Evolutionary conservation across 805 yeast genomes (phyloP).

Genomic region (Zygosaccharomyces kombuchaensis): DNA sequence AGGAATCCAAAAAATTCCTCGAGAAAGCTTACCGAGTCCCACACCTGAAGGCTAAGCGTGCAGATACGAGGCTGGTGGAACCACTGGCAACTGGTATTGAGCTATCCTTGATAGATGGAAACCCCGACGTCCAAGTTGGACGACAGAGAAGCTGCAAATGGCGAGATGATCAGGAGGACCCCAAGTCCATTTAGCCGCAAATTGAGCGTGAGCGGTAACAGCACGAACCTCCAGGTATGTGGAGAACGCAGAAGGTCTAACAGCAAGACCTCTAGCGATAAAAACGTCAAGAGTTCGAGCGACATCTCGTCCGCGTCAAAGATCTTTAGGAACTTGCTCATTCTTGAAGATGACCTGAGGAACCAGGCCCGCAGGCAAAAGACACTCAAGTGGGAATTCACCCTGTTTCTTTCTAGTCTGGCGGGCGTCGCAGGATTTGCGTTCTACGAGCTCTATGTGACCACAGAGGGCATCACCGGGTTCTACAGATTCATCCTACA

Average conservation of each 20-base stretch:
- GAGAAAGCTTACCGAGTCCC: not conserved
- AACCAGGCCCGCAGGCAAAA: conserved; percentile 75
- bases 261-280: conserved; percentile 31
- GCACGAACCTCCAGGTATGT: conserved; percentile 1
- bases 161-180: conserved; percentile 1
- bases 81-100: not conserved
- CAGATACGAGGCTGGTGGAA: not conserved
- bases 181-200: not conserved
- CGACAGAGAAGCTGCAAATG: conserved; percentile 1
- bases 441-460: conserved; percentile 37
- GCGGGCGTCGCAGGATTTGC: conserved; percentile 40
- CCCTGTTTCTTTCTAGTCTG: conserved; percentile 39
- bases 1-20: not conserved
- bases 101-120: conserved; percentile 1
- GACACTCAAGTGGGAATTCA: conserved; percentile 48
- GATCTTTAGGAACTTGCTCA: conserved; percentile 74
- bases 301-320: conserved; percentile 55
- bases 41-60: not conserved
- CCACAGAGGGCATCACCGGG: conserved; percentile 40
- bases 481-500: conserved; percentile 39
- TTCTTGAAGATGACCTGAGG: conserved; percentile 80
- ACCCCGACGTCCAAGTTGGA: conserved; percentile 4
- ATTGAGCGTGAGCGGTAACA: conserved; percentile 2
- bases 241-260: conserved; percentile 23
- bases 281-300: conserved; percentile 24